Evolutionary conservation across 345 rosid species (phyloP), one percentile per base, ranked within the genome.

Genomic region (Populus davidiana): DNA sequence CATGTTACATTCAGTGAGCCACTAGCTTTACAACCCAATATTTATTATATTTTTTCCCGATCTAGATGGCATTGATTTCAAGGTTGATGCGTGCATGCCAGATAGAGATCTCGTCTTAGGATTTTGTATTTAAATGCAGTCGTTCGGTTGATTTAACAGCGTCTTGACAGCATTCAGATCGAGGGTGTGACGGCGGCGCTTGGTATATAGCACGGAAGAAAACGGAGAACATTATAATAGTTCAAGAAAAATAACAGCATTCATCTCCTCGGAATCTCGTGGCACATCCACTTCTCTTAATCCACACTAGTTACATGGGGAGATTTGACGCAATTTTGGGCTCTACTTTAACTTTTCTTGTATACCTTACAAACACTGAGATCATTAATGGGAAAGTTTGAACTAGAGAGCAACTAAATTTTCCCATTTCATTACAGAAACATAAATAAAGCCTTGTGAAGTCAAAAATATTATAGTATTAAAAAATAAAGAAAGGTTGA

Each of bases 351-450:
- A 16, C 50, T 27, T 72, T 21, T 64, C 23, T 72, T 59, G 39
- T 61, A 12, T 25, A 3, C 7, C 47, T 10, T 14, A 6, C 1
- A 12, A 1, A 66, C 16, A 27, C 31, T 43, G 1, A 9, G n/a
- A 16, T 23, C 50, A 41, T 31, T 29, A 4, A 33, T 20, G 47
- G 10, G 74, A 44, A 78, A 72, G 62, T 25, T 27, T 49, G 27
- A 33, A 18, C 66, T 36, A 20, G 52, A 61, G 64, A 66, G 31
- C 16, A 4, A 18, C 5, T 52, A 41, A 47, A 69, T 62, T 74
- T 61, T 27, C 77, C 75, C 39, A 72, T 70, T 73, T 79, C 72
- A 79, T 43, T 65, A 71, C 70, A 54, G 5, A 77, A 25, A 50
- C 18, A 47, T 12, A 78, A 56, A 65, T 69, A 71, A 33, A 16